These are phyloP conservation scores for Boletus pseudopeckii DNA, from an alignment of 768 basidiomycete species.

Conservation along the genomic window DNA sequence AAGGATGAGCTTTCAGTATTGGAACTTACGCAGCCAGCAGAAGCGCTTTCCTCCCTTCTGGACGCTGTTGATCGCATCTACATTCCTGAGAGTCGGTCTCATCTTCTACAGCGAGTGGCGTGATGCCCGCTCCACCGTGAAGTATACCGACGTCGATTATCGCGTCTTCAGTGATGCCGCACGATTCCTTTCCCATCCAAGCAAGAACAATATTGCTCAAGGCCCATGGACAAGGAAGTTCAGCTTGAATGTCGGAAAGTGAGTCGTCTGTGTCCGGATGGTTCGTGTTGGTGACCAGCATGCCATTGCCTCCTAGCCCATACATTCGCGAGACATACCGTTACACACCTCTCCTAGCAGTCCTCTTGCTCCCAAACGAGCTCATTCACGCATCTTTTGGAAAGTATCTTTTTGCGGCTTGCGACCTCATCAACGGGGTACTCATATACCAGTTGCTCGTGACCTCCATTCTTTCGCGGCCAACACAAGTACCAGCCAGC, in stretches of 20 bases:
- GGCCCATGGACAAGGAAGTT: slow-evolving; percentile 52
- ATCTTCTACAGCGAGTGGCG: slow-evolving; percentile 91
- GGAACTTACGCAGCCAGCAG: slow-evolving; percentile 7
- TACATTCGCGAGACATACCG: slow-evolving; percentile 92
- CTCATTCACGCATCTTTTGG: slow-evolving; percentile 84
- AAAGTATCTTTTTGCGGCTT: slow-evolving; percentile 81
- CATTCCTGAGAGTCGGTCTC: slow-evolving; percentile 60
- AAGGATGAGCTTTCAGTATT: not conserved
- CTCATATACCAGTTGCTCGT: slow-evolving; percentile 65
- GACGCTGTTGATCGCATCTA: slow-evolving; percentile 51
- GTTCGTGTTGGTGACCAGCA: not conserved
- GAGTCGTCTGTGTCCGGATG: slow-evolving; percentile 34
- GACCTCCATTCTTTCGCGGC: slow-evolving; percentile 42
- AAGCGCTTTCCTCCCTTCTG: slow-evolving; percentile 38
- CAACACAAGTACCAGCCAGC: not conserved
- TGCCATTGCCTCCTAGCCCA: slow-evolving; percentile 51
- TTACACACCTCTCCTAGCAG: slow-evolving; percentile 90
- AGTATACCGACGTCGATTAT: slow-evolving; percentile 99
- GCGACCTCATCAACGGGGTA: slow-evolving; percentile 77
- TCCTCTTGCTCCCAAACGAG: slow-evolving; percentile 76
- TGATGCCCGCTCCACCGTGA: slow-evolving; percentile 75
- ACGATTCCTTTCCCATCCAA: slow-evolving; percentile 54
- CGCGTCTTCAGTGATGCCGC: slow-evolving; percentile 94
- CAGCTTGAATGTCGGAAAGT: slow-evolving; percentile 66
- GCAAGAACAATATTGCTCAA: slow-evolving; percentile 50